Evolutionary conservation across 768 basidiomycete species (phyloP), one percentile per base, ranked within the genome.

Genomic region (Omphalotus guepiniiformis): DNA sequence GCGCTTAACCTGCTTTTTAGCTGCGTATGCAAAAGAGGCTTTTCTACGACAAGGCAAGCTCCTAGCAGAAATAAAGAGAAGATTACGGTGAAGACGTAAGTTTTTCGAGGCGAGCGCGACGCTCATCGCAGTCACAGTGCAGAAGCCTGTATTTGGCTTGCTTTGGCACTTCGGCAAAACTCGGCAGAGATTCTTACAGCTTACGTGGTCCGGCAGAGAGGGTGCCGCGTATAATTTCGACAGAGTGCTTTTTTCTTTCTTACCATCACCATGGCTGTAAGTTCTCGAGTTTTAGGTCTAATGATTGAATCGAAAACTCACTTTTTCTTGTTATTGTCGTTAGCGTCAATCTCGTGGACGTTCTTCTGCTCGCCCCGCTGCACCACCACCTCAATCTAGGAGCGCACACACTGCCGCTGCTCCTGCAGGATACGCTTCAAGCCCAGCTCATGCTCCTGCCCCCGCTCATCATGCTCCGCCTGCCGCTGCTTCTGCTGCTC

Each of bases 311-410:
- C 39, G 12, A 40, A 23, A 48, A 16, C 13, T 47, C 37, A 29
- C 18, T 19, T 43, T 13, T 19, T 18, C 30, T 34, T 28, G 21
- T 39, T 47, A 23, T 19, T 19, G n/a, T 37, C 5, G 42, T 18
- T 42, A 90, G 89, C 88, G 88, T 64, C 78, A 79, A 68, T 89
- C 88, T 36, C 87, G 88, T 59, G 79, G 80, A 57, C 83, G 85
- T 61, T 78, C 86, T 48, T 72, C 84, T 47, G 73, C 77, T 30
- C 65, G 62, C 27, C 41, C 63, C 35, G 70, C 76, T 49, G 70
- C 78, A 44, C 67, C 73, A 6, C 72, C 75, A 18, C 63, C 72
- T 51, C 71, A 74, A 57, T 61, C 72, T 50, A 67, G 74, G 37
- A 63, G 70, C 55, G 76, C 79, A 19, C 68, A 70, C 47, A 77